A percentile compares a stretch with the other conserved stretches of the same genome.
These are phyloP conservation scores for Kwoniella bestiolae DNA, from an alignment of 768 basidiomycete species.

Conservation along the genomic window DNA sequence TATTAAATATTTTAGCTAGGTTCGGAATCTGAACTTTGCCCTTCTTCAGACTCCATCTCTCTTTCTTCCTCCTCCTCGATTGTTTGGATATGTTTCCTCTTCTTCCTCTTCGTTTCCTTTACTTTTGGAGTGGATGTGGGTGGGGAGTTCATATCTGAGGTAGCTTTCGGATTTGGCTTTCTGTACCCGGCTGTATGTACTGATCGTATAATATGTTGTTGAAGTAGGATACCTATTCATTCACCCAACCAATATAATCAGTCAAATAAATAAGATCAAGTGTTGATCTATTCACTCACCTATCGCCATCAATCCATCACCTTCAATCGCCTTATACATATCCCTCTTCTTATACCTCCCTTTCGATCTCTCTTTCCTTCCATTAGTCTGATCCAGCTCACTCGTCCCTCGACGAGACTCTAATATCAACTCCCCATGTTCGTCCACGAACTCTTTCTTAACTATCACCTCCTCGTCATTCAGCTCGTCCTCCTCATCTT, in stretches of 20 bases:
- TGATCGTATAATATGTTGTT: constrained; percentile 23
- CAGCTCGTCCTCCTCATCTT: constrained; percentile 17
- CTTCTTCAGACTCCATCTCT: constrained; percentile 6
- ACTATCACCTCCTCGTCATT: not conserved
- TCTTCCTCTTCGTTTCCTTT: not conserved
- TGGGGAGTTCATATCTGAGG: not conserved
- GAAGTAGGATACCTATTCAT: constrained; percentile 30
- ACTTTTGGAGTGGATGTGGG: not conserved
- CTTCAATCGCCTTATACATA: constrained; percentile 41
- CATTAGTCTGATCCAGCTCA: no score
- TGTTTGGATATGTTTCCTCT: not conserved
- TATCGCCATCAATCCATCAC: constrained; percentile 38
- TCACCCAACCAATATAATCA: no score
- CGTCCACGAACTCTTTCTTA: constrained; percentile 13
- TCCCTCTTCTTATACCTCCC: constrained; percentile 34
- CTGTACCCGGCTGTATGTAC: constrained; percentile 17
- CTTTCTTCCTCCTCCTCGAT: not conserved
- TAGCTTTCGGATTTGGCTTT: not conserved
- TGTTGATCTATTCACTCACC: constrained; percentile 27
- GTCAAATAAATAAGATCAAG: no score
- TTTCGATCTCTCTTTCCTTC: constrained; percentile 4
- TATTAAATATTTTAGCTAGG: no score
- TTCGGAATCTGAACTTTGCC: not conserved
- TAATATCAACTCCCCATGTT: constrained; percentile 14
- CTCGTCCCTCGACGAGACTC: no score